phyloP scores from a whole-genome alignment of 225 moss, liverwort and hornwort species.

The Marchantia paleacea region DNA sequence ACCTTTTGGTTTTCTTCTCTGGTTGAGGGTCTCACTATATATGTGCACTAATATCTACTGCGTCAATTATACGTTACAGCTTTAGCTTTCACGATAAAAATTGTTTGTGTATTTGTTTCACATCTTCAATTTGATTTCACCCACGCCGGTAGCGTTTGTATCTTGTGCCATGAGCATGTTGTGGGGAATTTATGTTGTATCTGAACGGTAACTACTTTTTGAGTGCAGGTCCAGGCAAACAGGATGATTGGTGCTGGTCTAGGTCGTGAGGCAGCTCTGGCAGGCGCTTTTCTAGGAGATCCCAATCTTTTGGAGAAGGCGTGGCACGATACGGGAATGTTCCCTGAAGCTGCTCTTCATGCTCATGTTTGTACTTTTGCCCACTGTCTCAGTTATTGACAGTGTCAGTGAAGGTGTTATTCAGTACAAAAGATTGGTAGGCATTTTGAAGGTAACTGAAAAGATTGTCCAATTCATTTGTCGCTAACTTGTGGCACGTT shows the following conservation, averaged over 20 bases:
- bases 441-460: background rate
- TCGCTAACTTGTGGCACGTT: background rate
- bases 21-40: too few species aligned
- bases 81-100: too few species aligned
- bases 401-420: background rate
- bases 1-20: too few species aligned
- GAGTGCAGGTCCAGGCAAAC: conserved; percentile 82
- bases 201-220: background rate
- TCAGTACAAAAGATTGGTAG: background rate
- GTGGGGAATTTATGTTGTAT: too few species aligned
- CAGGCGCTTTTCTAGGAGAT: conserved; percentile 83
- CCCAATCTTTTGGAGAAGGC: conserved; percentile 84
- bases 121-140: too few species aligned
- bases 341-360: conserved; percentile 89
- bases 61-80: too few species aligned
- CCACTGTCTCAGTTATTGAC: background rate
- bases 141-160: too few species aligned
- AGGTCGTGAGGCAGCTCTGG: conserved; percentile 88
- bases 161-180: too few species aligned
- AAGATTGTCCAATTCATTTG: background rate
- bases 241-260: conserved; percentile 78
- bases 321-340: conserved; percentile 91
- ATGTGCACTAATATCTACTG: too few species aligned
- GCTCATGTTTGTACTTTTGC: conserved; percentile 58
- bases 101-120: too few species aligned